Conservation (phyloP, 176 grass and related monocot species). For the Carex scoparia region DNA sequence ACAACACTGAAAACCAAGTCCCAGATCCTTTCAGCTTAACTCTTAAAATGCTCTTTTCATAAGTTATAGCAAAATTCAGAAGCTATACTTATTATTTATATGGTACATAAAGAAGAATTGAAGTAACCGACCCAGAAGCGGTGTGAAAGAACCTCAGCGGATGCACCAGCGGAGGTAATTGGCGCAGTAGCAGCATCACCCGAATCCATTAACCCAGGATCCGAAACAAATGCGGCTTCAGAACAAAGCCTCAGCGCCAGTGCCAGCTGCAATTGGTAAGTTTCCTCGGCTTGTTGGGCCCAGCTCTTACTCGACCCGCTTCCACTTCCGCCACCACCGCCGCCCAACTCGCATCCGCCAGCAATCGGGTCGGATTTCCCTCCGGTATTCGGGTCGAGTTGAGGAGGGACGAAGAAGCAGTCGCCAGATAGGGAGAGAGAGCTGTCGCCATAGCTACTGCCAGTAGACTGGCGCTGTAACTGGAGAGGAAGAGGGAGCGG, state of each 20-base stretch:
- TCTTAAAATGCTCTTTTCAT: background rate
- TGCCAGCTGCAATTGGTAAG: conserved; percentile 91
- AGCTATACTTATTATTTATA: background rate
- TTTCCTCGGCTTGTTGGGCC: conserved; percentile 98
- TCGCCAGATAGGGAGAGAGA: conserved; percentile 69
- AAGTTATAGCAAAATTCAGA: background rate
- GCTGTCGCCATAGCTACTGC: conserved; percentile 92
- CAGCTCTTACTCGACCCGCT: conserved; percentile 62
- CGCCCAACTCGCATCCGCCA: background rate
- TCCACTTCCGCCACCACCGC: background rate
- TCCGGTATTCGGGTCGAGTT: conserved; percentile 2
- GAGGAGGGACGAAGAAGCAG: conserved; percentile 39
- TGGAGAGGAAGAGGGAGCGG: conserved; percentile 51
- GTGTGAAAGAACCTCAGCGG: conserved; percentile 60
- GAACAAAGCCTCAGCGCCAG: conserved; percentile 89
- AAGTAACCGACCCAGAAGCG: conserved; percentile 67
- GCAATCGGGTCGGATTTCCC: background rate
- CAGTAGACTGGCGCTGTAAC: conserved; percentile 88
- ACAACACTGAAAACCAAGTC: background rate
- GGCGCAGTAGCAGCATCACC: conserved; percentile 4
- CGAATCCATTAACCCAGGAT: conserved; percentile 70
- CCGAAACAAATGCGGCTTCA: conserved; percentile 56
- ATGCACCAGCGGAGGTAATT: background rate
- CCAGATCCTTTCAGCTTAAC: background rate
- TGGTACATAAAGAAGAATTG: background rate